Evolutionary conservation across 176 grass and related monocot species (phyloP), one percentile per base, ranked within the genome.

Genomic region (Oryza officinalis): DNA sequence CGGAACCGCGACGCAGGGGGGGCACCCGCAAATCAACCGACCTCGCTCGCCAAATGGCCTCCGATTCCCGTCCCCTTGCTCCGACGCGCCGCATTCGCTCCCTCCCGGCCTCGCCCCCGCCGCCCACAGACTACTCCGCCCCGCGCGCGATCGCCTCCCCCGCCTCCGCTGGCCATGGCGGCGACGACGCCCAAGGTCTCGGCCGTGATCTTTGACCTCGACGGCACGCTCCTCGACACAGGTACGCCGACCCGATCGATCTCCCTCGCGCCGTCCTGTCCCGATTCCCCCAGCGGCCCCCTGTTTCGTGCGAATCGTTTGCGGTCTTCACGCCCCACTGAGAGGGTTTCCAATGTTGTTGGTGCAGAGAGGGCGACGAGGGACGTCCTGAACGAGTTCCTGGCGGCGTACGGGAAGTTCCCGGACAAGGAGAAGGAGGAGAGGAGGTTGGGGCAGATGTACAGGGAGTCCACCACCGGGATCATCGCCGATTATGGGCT

Each of bases 161-260:
- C 25, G 12, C 27, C 28, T 26, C 25, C 60, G 33, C 23, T 7
- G 45, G 20, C 90, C 69, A 98, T 98, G 95, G 92, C 86, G 18
- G 13, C 41, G 8, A 9, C 37, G 26, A 18, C 27, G 60, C 75
- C 33, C 57, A 71, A 61, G 31, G 60, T 95, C 35, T 80, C 72
- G 11, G 92, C 90, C 17, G 90, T 95, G 57, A 93, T 98, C 69
- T 86, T 98, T 27, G 95, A 98, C 72, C 83, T 98, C 67, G 95
- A 95, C 45, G 95, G 95, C 73, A 98, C 95, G 10, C 84, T 98
- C 47, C 54, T 98, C 6, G 92, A 93, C 85, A 85, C 90, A 59
- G 92, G 92, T 89, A 81, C 26, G 17, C 49, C 15, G 38, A 65
- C 86, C 76, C 57, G 22, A 57, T 27, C 1, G 18, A 54, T 57